phyloP scores from a whole-genome alignment of 176 grass and related monocot species.

The Oryza coarctata region DNA sequence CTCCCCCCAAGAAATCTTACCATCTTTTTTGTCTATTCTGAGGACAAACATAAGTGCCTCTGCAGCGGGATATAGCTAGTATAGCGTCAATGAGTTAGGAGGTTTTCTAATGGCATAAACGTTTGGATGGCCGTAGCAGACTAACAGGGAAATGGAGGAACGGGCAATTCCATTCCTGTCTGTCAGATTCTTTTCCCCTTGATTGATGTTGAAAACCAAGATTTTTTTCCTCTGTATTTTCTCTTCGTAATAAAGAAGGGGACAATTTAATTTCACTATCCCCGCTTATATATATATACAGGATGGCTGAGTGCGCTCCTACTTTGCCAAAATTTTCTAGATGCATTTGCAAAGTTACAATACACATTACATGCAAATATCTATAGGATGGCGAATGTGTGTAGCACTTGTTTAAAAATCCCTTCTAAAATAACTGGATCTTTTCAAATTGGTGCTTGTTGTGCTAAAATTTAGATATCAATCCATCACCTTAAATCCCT shows the following conservation, averaged over 20 bases:
- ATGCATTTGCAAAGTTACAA: background rate
- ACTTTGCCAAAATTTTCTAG: background rate
- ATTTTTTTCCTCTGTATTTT: conserved; percentile 37
- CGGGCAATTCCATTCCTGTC: conserved; percentile 53
- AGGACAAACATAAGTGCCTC: conserved; percentile 23
- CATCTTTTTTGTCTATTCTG: conserved; percentile 48
- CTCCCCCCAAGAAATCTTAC: conserved; percentile 25
- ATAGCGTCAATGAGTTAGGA: conserved; percentile 48
- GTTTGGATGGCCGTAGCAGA: conserved; percentile 40
- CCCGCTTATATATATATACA: background rate
- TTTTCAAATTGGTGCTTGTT: no score
- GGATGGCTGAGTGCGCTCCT: background rate
- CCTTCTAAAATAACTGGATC: no score
- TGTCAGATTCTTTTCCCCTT: conserved; percentile 47
- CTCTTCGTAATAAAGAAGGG: conserved; percentile 61
- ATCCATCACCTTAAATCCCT: no score
- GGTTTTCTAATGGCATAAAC: conserved; percentile 38
- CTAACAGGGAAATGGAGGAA: conserved; percentile 44
- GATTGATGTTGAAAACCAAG: conserved; percentile 49
- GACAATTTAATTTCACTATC: conserved; percentile 32
- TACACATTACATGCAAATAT: background rate
- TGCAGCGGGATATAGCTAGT: conserved; percentile 57
- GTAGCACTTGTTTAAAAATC: no score
- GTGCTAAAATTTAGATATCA: no score
- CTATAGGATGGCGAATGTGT: background rate